Conservation (phyloP, 179 eudicot species). For the Actinidia polygama region DNA sequence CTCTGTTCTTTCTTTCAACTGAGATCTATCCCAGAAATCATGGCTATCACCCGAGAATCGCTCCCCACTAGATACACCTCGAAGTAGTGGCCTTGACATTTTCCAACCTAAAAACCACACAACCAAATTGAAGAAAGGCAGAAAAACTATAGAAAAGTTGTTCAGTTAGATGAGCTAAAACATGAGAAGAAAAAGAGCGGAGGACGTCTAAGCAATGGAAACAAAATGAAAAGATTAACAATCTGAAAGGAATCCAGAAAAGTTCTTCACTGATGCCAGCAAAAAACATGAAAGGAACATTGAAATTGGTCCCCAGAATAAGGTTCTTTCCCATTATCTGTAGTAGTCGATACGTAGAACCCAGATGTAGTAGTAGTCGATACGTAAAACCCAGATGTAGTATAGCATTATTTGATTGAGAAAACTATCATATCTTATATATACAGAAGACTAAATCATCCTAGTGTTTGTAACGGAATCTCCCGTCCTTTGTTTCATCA, state of each 20-base stretch:
- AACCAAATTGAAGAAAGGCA: slow-evolving; percentile 8
- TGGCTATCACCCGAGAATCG: slow-evolving; percentile 60
- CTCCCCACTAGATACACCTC: slow-evolving; percentile 74
- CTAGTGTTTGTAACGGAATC: not conserved
- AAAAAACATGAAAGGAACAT: not conserved
- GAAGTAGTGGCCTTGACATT: slow-evolving; percentile 93
- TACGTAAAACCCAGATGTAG: not conserved
- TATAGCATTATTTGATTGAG: not conserved
- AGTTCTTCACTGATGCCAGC: slow-evolving; percentile 7
- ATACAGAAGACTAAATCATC: slow-evolving; percentile 7
- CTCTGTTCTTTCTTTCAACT: slow-evolving; percentile 76
- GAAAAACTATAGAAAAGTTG: not conserved
- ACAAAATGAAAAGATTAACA: not conserved
- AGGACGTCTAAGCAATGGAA: not conserved
- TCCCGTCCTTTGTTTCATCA: no score
- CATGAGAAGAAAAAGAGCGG: no score
- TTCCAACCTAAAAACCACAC: slow-evolving; percentile 35
- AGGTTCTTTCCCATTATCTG: not conserved
- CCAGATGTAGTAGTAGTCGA: not conserved
- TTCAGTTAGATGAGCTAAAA: slow-evolving; percentile 14
- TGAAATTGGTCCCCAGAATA: not conserved
- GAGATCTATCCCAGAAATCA: slow-evolving; percentile 71
- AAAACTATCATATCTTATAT: not conserved
- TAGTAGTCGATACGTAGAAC: slow-evolving; percentile 10
- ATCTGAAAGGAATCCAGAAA: not conserved